Conservation (phyloP, 768 basidiomycete species). For the Termitomyces sp. region DNA sequence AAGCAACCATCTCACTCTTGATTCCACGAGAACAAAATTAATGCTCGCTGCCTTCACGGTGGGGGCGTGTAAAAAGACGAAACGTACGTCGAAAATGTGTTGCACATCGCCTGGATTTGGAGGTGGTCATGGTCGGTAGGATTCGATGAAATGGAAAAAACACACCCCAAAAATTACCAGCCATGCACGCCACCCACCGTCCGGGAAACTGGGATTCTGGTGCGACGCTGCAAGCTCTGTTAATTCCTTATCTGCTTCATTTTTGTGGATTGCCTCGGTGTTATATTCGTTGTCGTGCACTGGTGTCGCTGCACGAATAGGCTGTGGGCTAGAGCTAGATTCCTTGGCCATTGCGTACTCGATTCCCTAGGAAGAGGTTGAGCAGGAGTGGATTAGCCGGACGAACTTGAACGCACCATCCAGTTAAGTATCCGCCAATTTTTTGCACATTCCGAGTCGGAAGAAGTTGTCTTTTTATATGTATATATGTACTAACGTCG, state of each 20-base stretch:
- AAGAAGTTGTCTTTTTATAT: no score
- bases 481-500: no score
- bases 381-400: no score
- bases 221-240: not conserved
- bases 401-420: no score
- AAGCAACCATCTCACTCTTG: not conserved
- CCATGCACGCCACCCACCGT: conserved; percentile 46
- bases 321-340: not conserved
- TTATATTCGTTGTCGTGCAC: not conserved
- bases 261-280: not conserved
- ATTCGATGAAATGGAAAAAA: not conserved
- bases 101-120: conserved; percentile 39
- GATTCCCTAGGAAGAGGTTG: not conserved
- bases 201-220: conserved; percentile 29
- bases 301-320: not conserved
- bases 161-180: conserved; percentile 42
- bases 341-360: not conserved
- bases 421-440: no score
- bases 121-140: not conserved
- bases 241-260: not conserved
- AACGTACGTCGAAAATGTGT: conserved; percentile 45
- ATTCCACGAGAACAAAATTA: not conserved
- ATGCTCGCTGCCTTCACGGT: not conserved
- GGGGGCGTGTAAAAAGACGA: not conserved
- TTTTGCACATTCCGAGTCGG: no score